Evolutionary conservation across 352 stramenopile species (phyloP).

Genomic region (Pythium apleroticum): DNA sequence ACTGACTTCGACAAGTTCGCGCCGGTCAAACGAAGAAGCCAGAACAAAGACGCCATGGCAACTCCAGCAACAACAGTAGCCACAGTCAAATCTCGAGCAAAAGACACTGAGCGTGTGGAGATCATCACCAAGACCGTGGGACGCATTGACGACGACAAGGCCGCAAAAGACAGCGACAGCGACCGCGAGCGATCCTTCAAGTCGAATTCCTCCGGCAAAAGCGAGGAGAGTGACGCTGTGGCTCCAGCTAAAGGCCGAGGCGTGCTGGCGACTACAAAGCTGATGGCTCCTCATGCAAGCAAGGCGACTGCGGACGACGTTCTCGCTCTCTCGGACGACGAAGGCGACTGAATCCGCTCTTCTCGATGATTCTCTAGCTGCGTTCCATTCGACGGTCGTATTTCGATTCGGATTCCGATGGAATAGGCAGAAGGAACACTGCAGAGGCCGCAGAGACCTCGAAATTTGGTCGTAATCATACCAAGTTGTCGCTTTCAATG

Average conservation of each 20-base stretch:
- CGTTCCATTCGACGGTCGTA: too few species aligned
- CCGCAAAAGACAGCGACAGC: conserved; percentile 17
- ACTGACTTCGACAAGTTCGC: conserved; percentile 20
- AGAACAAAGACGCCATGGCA: conserved; percentile 9
- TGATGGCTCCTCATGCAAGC: not conserved
- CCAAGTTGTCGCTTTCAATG: too few species aligned
- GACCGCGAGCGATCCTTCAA: conserved; percentile 12
- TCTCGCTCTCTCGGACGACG: conserved; percentile 27
- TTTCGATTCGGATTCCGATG: too few species aligned
- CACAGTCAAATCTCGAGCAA: conserved; percentile 3
- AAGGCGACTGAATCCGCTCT: conserved; percentile 19
- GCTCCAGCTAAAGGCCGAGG: conserved; percentile 1
- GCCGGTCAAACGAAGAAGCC: conserved; percentile 26
- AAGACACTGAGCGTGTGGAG: conserved; percentile 9
- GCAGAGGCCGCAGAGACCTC: too few species aligned
- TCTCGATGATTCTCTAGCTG: too few species aligned
- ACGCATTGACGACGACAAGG: not conserved
- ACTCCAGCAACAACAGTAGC: not conserved
- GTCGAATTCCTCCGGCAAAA: not conserved
- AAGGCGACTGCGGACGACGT: conserved; percentile 18
- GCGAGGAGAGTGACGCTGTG: conserved; percentile 2
- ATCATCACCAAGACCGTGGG: not conserved
- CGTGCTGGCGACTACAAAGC: conserved; percentile 12
- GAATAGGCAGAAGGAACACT: too few species aligned
- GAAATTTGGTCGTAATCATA: too few species aligned